Base-by-base conservation (phyloP, 192 early-diverging fungal species). In the Jimgerdemannia lactiflua region DNA sequence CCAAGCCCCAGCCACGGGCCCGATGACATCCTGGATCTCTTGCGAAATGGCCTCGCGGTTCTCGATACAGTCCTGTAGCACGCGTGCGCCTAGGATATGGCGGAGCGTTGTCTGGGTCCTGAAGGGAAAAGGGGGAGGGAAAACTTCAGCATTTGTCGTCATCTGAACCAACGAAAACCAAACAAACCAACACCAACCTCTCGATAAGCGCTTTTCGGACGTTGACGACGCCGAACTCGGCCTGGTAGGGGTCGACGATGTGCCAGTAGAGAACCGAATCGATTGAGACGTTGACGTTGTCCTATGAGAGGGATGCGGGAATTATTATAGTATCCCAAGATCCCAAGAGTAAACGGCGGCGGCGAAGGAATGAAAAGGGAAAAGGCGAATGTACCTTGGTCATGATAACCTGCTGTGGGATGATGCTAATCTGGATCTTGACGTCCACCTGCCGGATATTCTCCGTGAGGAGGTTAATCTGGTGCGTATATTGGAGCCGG, bases 261-360 rank as follows among this genome's bases (percentile, higher is more conserved):
- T 95, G 88, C 94, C 94, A 97, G 74, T 92, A 97, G 1, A 98
- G 82, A 0, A 98, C 94, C 8, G 91, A 89, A 79, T 96, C 95
- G 71, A 98, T 96, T 3, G 78, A 79, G 41, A 96, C 88, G 40
- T 87, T 91, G 70, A 96, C 94, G 76, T 98, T 98, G 83, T 97
- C 95, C 79, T 54, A 11, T 11, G 11, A 11, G 49, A 54, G 49
- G 49, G 49, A 54, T n/a, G n/a, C n/a, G n/a, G n/a, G n/a, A n/a
- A n/a, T n/a, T n/a, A n/a, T n/a, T n/a, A n/a, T n/a, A n/a, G n/a
- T n/a, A n/a, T n/a, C n/a, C n/a, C n/a, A n/a, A n/a, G n/a, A n/a
- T n/a, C n/a, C n/a, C n/a, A n/a, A n/a, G n/a, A n/a, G n/a, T n/a
- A n/a, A n/a, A n/a, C n/a, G n/a, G n/a, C n/a, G n/a, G n/a, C n/a